These are phyloP conservation scores for Yamadazyma spencermartinsiae DNA, from an alignment of 1,139 yeast genomes.

Conservation along the genomic window DNA sequence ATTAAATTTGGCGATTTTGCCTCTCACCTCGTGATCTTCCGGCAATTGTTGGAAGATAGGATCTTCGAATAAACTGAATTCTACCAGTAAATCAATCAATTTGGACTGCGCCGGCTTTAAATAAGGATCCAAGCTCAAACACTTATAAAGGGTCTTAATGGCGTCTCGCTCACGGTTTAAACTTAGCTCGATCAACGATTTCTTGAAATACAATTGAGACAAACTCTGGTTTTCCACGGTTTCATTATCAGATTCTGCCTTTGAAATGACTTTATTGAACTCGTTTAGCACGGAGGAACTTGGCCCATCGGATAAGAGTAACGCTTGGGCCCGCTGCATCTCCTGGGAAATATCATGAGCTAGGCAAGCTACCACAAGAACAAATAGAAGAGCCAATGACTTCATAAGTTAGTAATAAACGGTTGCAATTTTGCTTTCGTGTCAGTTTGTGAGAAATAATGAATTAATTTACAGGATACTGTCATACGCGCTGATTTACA, in stretches of 20 bases:
- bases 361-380: background rate
- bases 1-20: slow-evolving; percentile 20
- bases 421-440: slow-evolving; percentile 2
- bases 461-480: too few relatives aligned
- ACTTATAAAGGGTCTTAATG: slow-evolving; percentile 43
- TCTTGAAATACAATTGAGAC: slow-evolving; percentile 49
- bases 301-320: slow-evolving; percentile 15
- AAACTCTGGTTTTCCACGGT: slow-evolving; percentile 10
- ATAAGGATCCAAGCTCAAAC: slow-evolving; percentile 40
- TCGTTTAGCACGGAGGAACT: slow-evolving; percentile 11
- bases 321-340: slow-evolving; percentile 10
- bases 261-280: slow-evolving; percentile 11
- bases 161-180: slow-evolving; percentile 50
- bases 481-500: too few relatives aligned
- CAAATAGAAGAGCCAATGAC: background rate
- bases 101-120: slow-evolving; percentile 45
- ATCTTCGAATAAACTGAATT: slow-evolving; percentile 43
- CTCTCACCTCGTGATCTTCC: slow-evolving; percentile 17
- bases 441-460: slow-evolving; percentile 1
- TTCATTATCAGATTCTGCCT: slow-evolving; percentile 7
- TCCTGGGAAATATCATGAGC: slow-evolving; percentile 4
- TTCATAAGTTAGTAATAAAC: background rate
- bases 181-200: slow-evolving; percentile 53
- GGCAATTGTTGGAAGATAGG: slow-evolving; percentile 11
- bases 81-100: slow-evolving; percentile 44